These are phyloP conservation scores for Stephanodiscus triporus DNA, from an alignment of 108 stramenopile species.

Conservation along the genomic window DNA sequence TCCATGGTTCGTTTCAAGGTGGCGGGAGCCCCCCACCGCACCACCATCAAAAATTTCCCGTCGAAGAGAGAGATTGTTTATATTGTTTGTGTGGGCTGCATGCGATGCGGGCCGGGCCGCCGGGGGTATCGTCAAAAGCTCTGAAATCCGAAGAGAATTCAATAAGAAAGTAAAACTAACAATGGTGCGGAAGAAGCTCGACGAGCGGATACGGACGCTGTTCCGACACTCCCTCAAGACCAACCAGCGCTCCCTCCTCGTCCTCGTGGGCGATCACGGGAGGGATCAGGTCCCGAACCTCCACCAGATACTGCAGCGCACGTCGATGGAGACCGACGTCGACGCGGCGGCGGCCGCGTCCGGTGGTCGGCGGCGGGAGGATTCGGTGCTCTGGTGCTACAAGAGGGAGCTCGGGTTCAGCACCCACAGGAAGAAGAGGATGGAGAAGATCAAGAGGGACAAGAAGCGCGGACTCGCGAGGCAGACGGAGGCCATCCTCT, in stretches of 20 bases:
- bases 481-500: background rate
- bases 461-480: slow-evolving; percentile 79
- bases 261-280: slow-evolving; percentile 98
- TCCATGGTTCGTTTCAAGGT: too few species aligned
- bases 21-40: too few species aligned
- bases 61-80: too few species aligned
- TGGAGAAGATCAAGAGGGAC: slow-evolving; percentile 95
- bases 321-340: slow-evolving; percentile 25
- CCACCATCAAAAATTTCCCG: too few species aligned
- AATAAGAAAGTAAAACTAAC: slow-evolving; percentile 24
- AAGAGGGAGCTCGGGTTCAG: slow-evolving; percentile 99
- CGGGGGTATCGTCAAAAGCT: too few species aligned
- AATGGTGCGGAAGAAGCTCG: slow-evolving; percentile 98
- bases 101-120: too few species aligned
- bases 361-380: background rate
- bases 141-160: too few species aligned
- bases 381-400: slow-evolving; percentile 97
- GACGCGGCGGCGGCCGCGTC: background rate
- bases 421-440: slow-evolving; percentile 91
- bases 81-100: too few species aligned
- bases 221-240: slow-evolving; percentile 86
- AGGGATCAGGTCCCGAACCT: slow-evolving; percentile 98
- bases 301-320: slow-evolving; percentile 88
- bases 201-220: slow-evolving; percentile 93
- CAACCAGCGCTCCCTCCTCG: slow-evolving; percentile 88